Evolutionary conservation across 345 rosid genomes (phyloP), one percentile per base, ranked within the genome.

Genomic region (Populus simonii): DNA sequence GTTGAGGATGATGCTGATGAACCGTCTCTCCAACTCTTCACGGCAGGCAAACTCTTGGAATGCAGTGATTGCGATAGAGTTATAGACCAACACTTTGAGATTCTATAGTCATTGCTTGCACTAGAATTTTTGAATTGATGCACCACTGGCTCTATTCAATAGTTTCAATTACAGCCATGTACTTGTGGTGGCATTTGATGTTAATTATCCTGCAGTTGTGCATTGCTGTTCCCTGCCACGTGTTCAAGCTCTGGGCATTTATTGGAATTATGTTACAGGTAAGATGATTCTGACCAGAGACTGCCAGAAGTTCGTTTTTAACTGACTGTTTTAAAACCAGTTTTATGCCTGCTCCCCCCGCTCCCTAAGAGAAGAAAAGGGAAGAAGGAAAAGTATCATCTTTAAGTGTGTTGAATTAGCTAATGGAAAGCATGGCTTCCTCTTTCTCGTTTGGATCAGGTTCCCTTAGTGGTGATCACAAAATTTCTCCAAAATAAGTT

Each of bases 181-280:
- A 11, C 55, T 51, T 38, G 8, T 13, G 29, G 29, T 59, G 63
- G 29, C 29, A 8, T 57, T 57, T 22, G 27, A 16, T 66, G 45
- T 72, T 78, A 13, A 72, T 59, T 57, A 74, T 43, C 84, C 51
- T 11, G 59, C 90, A 96, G 99, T 77, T 96, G 79, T 96, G 98
- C 79, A 92, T 94, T 70, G 99, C 98, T 38, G 97, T 96, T 75
- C 99, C 99, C 65, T 94, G 98, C 86, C 98, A 88, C 84, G 83
- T 96, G 39, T 96, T 92, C 84, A 92, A 92, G 83, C 83, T 89
- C 38, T 96, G 99, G 99, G 98, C 99, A 75, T 94, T 91, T 78
- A 81, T 92, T 20, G 99, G 98, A 49, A 94, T 96, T 18, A 92
- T 96, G 99, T 83, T 96, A 83, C 99, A 94, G 98, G 99, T 96